Conservation (phyloP, 345 rosid genomes). For the Arabidopsis suecica region DNA sequence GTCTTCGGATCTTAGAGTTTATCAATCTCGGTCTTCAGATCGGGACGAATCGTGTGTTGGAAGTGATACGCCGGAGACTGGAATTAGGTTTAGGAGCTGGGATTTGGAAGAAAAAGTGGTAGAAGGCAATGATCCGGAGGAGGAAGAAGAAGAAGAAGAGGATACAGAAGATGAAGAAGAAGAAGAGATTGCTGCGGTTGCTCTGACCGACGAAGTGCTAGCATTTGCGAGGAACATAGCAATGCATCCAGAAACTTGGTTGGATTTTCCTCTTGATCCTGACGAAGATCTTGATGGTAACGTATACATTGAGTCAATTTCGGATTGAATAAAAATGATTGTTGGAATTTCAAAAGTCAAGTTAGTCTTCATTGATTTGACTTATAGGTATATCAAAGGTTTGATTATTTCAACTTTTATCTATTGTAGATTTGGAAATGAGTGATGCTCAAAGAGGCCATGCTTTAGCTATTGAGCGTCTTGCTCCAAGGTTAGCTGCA, state of each 20-base stretch:
- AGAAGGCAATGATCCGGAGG: conserved; percentile 65
- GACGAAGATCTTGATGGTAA: conserved; percentile 76
- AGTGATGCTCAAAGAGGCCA: conserved; percentile 95
- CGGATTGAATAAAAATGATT: neutral
- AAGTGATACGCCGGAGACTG: conserved; percentile 75
- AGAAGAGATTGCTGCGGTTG: conserved; percentile 60
- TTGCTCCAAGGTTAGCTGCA: conserved; percentile 81
- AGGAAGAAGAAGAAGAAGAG: conserved; percentile 53
- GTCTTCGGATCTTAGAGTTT: conserved; percentile 33
- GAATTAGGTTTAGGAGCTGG: conserved; percentile 67
- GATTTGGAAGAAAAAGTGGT: conserved; percentile 51
- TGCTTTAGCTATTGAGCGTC: conserved; percentile 84
- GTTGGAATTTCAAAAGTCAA: neutral
- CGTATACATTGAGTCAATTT: neutral
- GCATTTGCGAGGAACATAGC: conserved; percentile 80
- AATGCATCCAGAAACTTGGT: conserved; percentile 98
- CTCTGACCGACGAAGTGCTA: conserved; percentile 83
- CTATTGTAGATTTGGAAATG: conserved; percentile 72
- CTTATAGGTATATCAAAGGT: conserved; percentile 11
- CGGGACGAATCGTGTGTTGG: conserved; percentile 50
- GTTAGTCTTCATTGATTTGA: conserved; percentile 22
- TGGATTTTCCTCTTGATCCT: conserved; percentile 79
- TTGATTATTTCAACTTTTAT: neutral
- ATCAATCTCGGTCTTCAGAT: conserved; percentile 38
- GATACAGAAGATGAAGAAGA: conserved; percentile 32